A percentile compares a stretch with the other conserved stretches of the same genome.
Evolutionary conservation across 2,329 filamentous ascomycete genomes (phyloP).

Genomic region (Aureobasidium sp.): DNA sequence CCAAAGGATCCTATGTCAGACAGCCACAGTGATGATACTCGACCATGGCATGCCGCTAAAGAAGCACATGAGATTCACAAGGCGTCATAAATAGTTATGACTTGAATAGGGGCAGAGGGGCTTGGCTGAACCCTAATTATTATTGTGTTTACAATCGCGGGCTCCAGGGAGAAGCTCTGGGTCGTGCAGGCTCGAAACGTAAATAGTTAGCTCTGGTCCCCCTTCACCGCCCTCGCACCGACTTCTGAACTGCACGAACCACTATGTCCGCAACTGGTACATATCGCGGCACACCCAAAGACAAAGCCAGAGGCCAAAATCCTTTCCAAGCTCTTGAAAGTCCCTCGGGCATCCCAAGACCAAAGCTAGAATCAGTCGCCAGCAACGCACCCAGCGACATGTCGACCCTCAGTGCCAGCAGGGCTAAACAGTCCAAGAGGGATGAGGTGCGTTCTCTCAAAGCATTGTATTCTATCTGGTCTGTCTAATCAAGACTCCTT

Average conservation of each 20-base stretch:
- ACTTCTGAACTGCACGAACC: slow-evolving; percentile 23
- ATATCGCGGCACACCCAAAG: slow-evolving; percentile 64
- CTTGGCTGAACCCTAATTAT: background rate
- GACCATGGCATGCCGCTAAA: background rate
- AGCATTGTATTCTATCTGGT: background rate
- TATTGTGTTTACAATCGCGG: slow-evolving; percentile 5
- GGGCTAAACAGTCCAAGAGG: slow-evolving; percentile 92
- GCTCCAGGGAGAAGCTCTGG: background rate
- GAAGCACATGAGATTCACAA: background rate
- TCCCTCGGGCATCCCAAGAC: slow-evolving; percentile 61
- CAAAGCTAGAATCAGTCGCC: slow-evolving; percentile 55
- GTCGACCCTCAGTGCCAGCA: slow-evolving; percentile 81
- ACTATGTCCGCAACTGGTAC: slow-evolving; percentile 56
- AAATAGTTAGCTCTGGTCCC: slow-evolving; percentile 12
- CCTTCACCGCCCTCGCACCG: slow-evolving; percentile 13
- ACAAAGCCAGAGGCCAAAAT: slow-evolving; percentile 53
- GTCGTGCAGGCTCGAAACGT: background rate
- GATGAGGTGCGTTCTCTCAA: slow-evolving; percentile 67
- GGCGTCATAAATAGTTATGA: background rate
- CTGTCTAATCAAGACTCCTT: slow-evolving; percentile 14
- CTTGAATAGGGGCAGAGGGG: background rate
- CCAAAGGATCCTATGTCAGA: no score
- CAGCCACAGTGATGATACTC: background rate
- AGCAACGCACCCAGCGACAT: slow-evolving; percentile 50
- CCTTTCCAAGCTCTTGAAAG: slow-evolving; percentile 52